Evolutionary conservation across 2,329 filamentous ascomycete species (phyloP), one percentile per base, ranked within the genome.

Genomic region (Trichoderma polysporum): DNA sequence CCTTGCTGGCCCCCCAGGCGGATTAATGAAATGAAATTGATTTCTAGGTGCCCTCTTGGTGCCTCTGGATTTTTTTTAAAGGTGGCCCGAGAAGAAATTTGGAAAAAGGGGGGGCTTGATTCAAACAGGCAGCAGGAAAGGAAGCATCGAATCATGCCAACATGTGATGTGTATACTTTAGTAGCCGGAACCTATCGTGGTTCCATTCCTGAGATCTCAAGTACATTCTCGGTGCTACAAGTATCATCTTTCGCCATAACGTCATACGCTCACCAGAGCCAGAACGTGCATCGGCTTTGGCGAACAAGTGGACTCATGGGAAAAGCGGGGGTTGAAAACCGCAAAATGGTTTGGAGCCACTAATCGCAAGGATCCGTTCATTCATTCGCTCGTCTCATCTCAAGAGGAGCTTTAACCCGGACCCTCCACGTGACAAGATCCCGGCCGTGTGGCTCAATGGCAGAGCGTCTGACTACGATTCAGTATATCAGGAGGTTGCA

Each of bases 401-500:
- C 35, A 49, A 61, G 47, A 22, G 17, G 7, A n/a, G 22, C 47
- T 39, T 66, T 66, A 61, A 27, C 57, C 12, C 1, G 8, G 22
- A n/a, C 25, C 12, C 27, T 19, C 41, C 57, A 67, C 66, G 66
- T 67, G 66, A 67, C 52, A 57, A 63, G 58, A 67, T 57, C 66
- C 60, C 41, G 77, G 71, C 70, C 70, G 70, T 75, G 70, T 79
- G 76, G 76, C 75, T 75, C 75, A 78, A 78, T 79, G 78, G 73
- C 77, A 80, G 79, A 77, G 77, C 78, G 78, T 79, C 76, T 80
- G 78, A 80, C 78, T 79, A 79, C 78, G 77, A 79, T 17, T 7
- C n/a, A 63, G 47, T 22, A 49, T 13, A 58, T 63, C 50, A 66
- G 68, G 70, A 72, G 71, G 69, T 71, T 70, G 70, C 70, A 71